Evolutionary conservation across 768 basidiomycete genomes (phyloP).

Genomic region (Boletus rufocinnamomeus): DNA sequence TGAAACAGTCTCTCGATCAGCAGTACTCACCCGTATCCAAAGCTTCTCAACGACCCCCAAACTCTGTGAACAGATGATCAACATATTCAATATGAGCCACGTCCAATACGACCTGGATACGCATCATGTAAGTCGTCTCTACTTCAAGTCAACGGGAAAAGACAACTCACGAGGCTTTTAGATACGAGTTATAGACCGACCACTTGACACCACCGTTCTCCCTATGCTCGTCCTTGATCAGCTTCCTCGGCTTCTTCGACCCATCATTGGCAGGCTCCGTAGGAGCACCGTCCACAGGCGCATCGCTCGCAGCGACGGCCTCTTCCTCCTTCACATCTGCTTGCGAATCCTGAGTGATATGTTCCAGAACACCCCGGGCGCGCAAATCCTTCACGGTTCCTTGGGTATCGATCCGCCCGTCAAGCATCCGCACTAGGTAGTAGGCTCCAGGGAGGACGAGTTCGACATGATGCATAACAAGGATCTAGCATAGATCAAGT

Average conservation of each 20-base stretch:
- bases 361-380: constrained; percentile 60
- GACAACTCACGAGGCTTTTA: constrained; percentile 60
- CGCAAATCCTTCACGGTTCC: constrained; percentile 69
- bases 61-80: constrained; percentile 29
- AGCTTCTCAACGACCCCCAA: constrained; percentile 34
- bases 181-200: constrained; percentile 65
- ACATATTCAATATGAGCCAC: constrained; percentile 22
- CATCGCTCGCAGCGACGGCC: constrained; percentile 22
- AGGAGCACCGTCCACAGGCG: constrained; percentile 5
- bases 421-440: constrained; percentile 77
- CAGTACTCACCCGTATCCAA: constrained; percentile 30
- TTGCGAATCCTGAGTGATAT: constrained; percentile 55
- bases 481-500: constrained; percentile 40
- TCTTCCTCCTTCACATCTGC: constrained; percentile 52
- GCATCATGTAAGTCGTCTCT: not conserved
- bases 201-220: constrained; percentile 84
- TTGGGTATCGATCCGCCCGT: constrained; percentile 77
- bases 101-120: constrained; percentile 34
- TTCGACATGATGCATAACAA: constrained; percentile 85
- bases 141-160: not conserved
- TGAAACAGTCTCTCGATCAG: not conserved
- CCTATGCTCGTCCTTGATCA: constrained; percentile 80
- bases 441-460: constrained; percentile 73
- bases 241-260: constrained; percentile 65
- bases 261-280: constrained; percentile 2